Evolutionary conservation across 2,329 filamentous ascomycete species (phyloP).

Genomic region (Hypoxylon sp.): DNA sequence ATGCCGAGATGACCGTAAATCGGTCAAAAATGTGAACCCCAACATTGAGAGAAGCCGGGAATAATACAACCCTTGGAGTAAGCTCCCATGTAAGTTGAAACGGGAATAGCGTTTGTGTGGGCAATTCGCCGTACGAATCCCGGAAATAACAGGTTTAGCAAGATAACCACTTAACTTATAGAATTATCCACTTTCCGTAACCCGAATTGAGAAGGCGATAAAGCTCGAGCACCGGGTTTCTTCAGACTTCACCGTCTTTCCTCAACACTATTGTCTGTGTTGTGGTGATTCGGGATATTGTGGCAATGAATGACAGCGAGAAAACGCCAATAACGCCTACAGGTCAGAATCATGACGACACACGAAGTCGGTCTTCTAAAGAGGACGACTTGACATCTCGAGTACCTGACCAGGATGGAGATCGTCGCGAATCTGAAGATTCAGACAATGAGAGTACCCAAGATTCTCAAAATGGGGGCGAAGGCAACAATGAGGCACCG

Average conservation of each 20-base stretch:
- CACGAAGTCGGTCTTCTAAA: conserved; percentile 20
- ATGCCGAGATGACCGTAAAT: conserved; percentile 22
- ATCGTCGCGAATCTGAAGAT: conserved; percentile 28
- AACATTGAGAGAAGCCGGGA: conserved; percentile 25
- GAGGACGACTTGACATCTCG: conserved; percentile 33
- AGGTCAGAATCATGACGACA: conserved; percentile 16
- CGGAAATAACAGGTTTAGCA: conserved; percentile 30
- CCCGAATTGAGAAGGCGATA: conserved; percentile 25
- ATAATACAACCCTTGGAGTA: conserved; percentile 13
- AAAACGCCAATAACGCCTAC: conserved; percentile 21
- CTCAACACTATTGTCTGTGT: conserved; percentile 7
- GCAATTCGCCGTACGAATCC: conserved; percentile 11
- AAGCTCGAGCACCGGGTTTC: conserved; percentile 12
- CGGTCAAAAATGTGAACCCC: conserved; percentile 25
- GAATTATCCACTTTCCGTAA: conserved; percentile 34
- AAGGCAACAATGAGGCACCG: conserved; percentile 31
- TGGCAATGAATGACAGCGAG: conserved; percentile 43
- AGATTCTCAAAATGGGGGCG: conserved; percentile 32
- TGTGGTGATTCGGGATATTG: conserved; percentile 20
- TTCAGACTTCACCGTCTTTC: conserved; percentile 17
- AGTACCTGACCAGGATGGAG: conserved; percentile 6
- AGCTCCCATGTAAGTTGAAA: conserved; percentile 2
- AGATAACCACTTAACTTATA: conserved; percentile 8
- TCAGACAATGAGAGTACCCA: conserved; percentile 31
- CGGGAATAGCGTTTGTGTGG: conserved; percentile 28